Evolutionary conservation across 2,329 filamentous ascomycete species (phyloP).

Genomic region (Trichoderma hamatum): DNA sequence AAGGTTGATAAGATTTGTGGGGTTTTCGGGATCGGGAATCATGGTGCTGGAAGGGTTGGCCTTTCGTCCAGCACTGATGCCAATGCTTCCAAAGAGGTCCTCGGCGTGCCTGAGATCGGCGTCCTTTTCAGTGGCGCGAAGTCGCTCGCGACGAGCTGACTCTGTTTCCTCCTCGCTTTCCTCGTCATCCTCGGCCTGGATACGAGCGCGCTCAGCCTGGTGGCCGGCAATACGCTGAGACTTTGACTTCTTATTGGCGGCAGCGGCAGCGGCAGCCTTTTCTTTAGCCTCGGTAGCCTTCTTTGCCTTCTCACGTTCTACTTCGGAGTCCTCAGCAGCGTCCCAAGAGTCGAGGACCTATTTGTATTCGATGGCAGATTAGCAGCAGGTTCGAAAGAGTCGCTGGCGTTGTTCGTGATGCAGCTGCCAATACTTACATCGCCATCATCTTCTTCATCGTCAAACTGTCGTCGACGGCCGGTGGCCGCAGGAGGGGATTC

Average conservation of each 20-base stretch:
- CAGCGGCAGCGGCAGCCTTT: slow-evolving; percentile 85
- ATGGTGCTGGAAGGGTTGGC: slow-evolving; percentile 67
- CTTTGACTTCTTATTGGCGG: slow-evolving; percentile 89
- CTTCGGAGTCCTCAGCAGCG: slow-evolving; percentile 93
- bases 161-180: slow-evolving; percentile 74
- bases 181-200: slow-evolving; percentile 54
- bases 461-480: slow-evolving; percentile 66
- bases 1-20: slow-evolving; percentile 79
- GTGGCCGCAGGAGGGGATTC: slow-evolving; percentile 45
- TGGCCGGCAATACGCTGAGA: slow-evolving; percentile 82
- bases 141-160: slow-evolving; percentile 70
- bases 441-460: slow-evolving; percentile 84
- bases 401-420: background rate
- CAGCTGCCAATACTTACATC: slow-evolving; percentile 61
- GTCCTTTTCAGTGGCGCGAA: slow-evolving; percentile 81
- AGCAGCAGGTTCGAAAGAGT: background rate
- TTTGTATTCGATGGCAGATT: background rate
- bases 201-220: slow-evolving; percentile 62
- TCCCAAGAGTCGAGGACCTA: slow-evolving; percentile 97
- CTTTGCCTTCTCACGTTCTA: slow-evolving; percentile 90
- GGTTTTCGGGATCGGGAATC: slow-evolving; percentile 71
- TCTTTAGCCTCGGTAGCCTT: slow-evolving; percentile 85
- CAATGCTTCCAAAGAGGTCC: slow-evolving; percentile 82
- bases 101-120: slow-evolving; percentile 86
- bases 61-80: slow-evolving; percentile 68